Evolutionary conservation across 345 rosid genomes (phyloP), one percentile per base, ranked within the genome.

Genomic region (Eucalyptus cladocalyx): DNA sequence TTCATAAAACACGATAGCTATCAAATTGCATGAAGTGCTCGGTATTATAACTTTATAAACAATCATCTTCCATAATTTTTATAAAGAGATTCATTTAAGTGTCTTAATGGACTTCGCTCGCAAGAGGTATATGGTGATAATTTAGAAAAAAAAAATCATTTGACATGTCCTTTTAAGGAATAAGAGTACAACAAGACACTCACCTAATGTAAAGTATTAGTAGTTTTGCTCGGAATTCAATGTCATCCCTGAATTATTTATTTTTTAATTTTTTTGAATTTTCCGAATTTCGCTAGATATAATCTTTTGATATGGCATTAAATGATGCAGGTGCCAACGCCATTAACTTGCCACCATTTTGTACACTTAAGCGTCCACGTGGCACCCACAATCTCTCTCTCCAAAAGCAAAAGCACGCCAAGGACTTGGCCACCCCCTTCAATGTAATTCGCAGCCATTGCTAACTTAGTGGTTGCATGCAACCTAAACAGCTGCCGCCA

Each of bases 81-180:
- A 3, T 16, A 1, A 0, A 16, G 1, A n/a, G 40, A n/a, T n/a
- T 32, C 1, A 16, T 67, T 14, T 8, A 5, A 67, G 21, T 16
- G 40, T 32, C 34, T 32, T n/a, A 18, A n/a, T n/a, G 40, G 72
- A 16, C 19, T 60, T 60, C 12, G 67, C 32, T 60, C 4, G 2
- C 67, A 60, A 26, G 32, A 60, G 32, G 16, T 0, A 60, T 26
- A 28, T 1, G 67, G n/a, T 60, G 13, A 56, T 24, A 9, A 4
- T 56, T 56, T 56, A 56, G 13, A 56, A 23, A 56, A 21, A 53
- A 18, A 54, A 56, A 23, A 8, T 23, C 4, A 24, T 24, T 56
- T 0, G 8, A 12, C 67, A 0, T 6, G 32, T 6, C n/a, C 13
- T 60, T 60, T 60, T 60, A 60, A 60, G 13, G 62, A 56, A 56